phyloP scores from a whole-genome alignment of 1,284 basidiomycete genomes.

The Tylopilus sp. region DNA sequence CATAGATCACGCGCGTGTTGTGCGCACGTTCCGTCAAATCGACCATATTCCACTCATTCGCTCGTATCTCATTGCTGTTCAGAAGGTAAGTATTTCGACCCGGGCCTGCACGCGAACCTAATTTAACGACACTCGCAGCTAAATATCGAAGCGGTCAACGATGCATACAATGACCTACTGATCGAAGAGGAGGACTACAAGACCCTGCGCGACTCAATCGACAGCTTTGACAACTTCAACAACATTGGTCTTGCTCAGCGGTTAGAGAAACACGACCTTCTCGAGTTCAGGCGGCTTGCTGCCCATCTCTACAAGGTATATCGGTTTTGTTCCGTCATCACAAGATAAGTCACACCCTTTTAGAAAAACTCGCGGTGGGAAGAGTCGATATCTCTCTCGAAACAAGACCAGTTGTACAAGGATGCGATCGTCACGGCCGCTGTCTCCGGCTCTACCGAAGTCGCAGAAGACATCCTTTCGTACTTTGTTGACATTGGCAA shows the following conservation, averaged over 20 bases:
- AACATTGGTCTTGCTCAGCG: constrained; percentile 82
- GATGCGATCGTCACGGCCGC: constrained; percentile 95
- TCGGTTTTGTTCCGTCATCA: background rate
- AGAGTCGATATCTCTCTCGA: constrained; percentile 89
- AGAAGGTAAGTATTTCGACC: constrained; percentile 58
- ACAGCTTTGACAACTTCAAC: constrained; percentile 98
- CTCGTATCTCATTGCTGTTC: constrained; percentile 93
- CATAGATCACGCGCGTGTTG: constrained; percentile 92
- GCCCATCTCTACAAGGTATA: constrained; percentile 90
- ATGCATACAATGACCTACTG: constrained; percentile 92
- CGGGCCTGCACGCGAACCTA: too few relatives aligned
- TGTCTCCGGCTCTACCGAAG: constrained; percentile 70
- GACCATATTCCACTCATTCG: constrained; percentile 95
- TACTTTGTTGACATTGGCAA: constrained; percentile 98
- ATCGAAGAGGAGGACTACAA: constrained; percentile 99
- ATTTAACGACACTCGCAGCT: constrained; percentile 45
- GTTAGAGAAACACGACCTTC: constrained; percentile 84
- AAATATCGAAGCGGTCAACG: constrained; percentile 95
- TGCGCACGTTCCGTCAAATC: constrained; percentile 92
- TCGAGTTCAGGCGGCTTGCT: constrained; percentile 94
- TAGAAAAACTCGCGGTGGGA: constrained; percentile 94
- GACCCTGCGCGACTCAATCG: constrained; percentile 91
- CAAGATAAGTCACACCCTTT: constrained; percentile 4
- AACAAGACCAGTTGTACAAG: constrained; percentile 94
- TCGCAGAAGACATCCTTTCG: constrained; percentile 88